Base-by-base conservation (phyloP, 257 asterid species). In the Ballota nigra region DNA sequence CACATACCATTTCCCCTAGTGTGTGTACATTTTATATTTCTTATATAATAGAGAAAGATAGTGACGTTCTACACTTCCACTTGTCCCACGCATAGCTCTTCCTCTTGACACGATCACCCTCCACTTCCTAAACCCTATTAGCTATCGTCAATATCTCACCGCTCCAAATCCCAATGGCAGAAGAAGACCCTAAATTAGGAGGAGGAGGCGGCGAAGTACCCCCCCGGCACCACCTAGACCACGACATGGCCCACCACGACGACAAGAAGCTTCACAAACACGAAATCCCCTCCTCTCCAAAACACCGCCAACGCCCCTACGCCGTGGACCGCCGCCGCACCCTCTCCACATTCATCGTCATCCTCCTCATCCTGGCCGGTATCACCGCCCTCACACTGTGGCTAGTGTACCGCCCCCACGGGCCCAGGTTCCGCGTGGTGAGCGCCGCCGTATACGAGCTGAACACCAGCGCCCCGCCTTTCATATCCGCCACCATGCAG, bases 371-470 rank as follows among this genome's bases (percentile, higher is more conserved):
- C 51, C 23, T 87, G 20, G 86, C 77, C 43, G 89, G 80, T 22
- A 60, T 83, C 69, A 58, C 85, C 61, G 79, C 73, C 5, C 89
- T 89, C 71, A 76, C 76, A 3, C 34, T 81, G 40, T 89, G 90
- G 90, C 33, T 89, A 18, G 68, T 89, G 8, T 86, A 83, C 57
- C 88, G 88, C 8, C 92, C 96, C 64, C 80, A 78, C 56, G 52
- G 75, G 18, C 95, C 96, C 2, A 81, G 59, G 63, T 89, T 87
- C 87, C 45, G 69, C 4, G 89, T 89, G 5, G 79, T 87, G 11
- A 76, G 80, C 52, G 86, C 83, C 72, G 87, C 90, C 82, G 65
- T 85, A 0, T 79, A 80, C 53, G 69, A 80, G 5, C 85, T 87
- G 45, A 86, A 87, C 83, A 15, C 73, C 76, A 68, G 85, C 62